Percentiles rank a stretch among this genome's conserved stretches.
phyloP scores from a whole-genome alignment of 2,329 filamentous ascomycete species.

The Knufia fluminis region DNA sequence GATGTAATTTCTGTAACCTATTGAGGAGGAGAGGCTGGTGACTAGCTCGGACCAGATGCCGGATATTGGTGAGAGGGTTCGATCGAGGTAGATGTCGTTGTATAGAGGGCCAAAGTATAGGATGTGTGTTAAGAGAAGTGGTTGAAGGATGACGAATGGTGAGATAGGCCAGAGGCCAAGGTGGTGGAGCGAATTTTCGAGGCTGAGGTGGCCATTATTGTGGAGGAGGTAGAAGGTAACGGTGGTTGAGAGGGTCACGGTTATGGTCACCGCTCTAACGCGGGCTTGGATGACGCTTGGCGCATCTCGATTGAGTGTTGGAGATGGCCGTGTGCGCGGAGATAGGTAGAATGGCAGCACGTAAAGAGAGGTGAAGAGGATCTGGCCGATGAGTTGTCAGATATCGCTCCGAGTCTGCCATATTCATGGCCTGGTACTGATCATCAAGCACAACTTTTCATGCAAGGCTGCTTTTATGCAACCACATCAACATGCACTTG shows the following conservation, averaged over 20 bases:
- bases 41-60: conserved; percentile 20
- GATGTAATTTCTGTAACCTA: conserved; percentile 76
- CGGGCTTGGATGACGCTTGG: conserved; percentile 82
- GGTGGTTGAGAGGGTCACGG: conserved; percentile 59
- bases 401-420: neutral
- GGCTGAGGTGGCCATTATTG: conserved; percentile 41
- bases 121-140: conserved; percentile 62
- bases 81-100: conserved; percentile 65
- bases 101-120: conserved; percentile 81
- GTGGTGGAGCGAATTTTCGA: conserved; percentile 52
- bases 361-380: conserved; percentile 79
- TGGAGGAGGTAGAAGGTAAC: conserved; percentile 59
- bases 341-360: conserved; percentile 86
- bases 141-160: conserved; percentile 52
- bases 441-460: no score
- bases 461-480: no score
- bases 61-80: conserved; percentile 27
- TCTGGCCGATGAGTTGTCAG: conserved; percentile 29
- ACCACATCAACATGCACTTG: neutral
- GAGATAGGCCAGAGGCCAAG: conserved; percentile 76
- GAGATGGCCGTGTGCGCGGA: conserved; percentile 66
- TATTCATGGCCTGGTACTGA: neutral
- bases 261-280: conserved; percentile 68
- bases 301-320: conserved; percentile 71
- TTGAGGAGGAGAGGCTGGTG: conserved; percentile 62